Evolutionary conservation across 2,329 filamentous ascomycete genomes (phyloP), one percentile per base, ranked within the genome.

Genomic region (Diaporthe amygdali): DNA sequence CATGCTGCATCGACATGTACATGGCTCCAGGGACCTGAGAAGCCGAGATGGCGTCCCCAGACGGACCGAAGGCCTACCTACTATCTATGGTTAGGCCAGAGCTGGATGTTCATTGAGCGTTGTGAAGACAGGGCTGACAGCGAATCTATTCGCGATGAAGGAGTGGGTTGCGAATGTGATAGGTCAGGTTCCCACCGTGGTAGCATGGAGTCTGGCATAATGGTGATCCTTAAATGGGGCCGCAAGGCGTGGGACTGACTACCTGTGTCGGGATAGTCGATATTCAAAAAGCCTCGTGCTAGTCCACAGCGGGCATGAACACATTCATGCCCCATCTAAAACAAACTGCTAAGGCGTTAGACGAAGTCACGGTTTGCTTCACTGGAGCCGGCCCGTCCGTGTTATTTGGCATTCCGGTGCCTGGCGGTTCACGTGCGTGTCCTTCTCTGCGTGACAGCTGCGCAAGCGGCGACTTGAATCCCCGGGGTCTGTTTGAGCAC

Each of bases 91-190:
- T 47, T 64, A 64, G 59, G 14, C 30, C 59, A 49, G 27, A 34
- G 56, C 27, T 34, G 27, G 22, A 47, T n/a, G 25, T 30, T 22
- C 41, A 20, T 34, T n/a, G 22, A 47, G 27, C 27, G n/a, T 37
- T 64, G 59, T 37, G 59, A 44, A 14, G 41, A 44, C 59, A 64
- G 59, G 59, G 59, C 59, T 64, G 59, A 49, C 44, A 37, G 30
- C 59, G 41, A 64, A 64, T 64, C 41, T 7, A 49, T 64, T 64
- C 59, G 59, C 20, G 59, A 64, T 64, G n/a, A 63, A 63, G 39
- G 39, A 32, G 41, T n/a, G 27, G 59, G 17, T 47, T 47, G 59
- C 41, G 59, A 10, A 27, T 64, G 59, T 64, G 59, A 64, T 64
- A 64, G 59, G 59, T 64, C 59, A 15, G 1, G 47, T 64, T 27